These are phyloP conservation scores for Marasmius fiardii DNA, from an alignment of 1,284 basidiomycete genomes.

Conservation along the genomic window DNA sequence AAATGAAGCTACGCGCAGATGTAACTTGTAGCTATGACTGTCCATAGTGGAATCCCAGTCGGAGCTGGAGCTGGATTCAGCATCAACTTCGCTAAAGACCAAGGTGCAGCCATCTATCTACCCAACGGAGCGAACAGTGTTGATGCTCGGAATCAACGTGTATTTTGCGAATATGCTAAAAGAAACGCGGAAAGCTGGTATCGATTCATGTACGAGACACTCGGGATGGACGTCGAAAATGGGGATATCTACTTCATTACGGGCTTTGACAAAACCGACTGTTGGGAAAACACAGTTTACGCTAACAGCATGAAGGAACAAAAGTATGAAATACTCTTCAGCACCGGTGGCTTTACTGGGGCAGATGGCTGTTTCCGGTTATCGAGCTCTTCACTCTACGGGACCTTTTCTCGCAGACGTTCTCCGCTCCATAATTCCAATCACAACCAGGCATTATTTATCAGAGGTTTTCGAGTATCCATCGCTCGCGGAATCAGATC, in stretches of 20 bases:
- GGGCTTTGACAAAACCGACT: constrained; percentile 10
- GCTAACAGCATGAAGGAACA: not conserved
- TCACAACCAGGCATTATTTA: no score
- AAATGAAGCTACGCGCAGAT: no score
- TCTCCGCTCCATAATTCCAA: no score
- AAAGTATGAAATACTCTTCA: not conserved
- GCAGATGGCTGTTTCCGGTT: no score
- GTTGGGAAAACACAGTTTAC: not conserved
- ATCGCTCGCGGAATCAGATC: no score
- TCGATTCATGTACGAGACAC: constrained; percentile 1
- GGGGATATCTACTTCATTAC: constrained; percentile 11
- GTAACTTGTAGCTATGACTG: no score
- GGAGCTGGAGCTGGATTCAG: not conserved
- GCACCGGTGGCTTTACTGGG: not conserved
- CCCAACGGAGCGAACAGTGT: constrained; percentile 6
- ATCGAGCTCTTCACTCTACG: no score
- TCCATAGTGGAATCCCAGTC: not conserved
- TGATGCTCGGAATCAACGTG: not conserved
- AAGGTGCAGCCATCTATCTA: constrained; percentile 7
- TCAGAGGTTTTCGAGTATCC: no score
- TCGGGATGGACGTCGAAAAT: constrained; percentile 3
- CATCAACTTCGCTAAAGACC: not conserved
- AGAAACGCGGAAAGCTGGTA: constrained; percentile 5
- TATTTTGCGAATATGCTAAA: constrained; percentile 2
- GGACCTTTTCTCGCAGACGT: no score